These are phyloP conservation scores for Suillus subalutaceus DNA, from an alignment of 768 basidiomycete species.

Conservation along the genomic window DNA sequence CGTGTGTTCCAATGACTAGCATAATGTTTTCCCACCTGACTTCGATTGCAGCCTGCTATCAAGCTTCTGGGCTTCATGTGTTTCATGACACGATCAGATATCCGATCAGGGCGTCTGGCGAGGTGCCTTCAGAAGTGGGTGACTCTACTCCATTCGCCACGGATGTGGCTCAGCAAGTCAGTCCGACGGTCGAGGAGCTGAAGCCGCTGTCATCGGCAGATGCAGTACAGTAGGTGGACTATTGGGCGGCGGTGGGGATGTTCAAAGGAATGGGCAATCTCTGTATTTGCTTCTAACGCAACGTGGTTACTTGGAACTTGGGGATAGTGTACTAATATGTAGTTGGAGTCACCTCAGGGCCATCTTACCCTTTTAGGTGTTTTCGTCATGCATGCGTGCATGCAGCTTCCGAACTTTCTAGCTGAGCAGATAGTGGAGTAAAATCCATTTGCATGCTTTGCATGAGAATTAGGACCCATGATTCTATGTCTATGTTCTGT, in stretches of 20 bases:
- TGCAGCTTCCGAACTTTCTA: background rate
- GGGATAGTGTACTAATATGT: background rate
- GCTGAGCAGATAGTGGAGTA: constrained; percentile 1
- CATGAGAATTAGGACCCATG: background rate
- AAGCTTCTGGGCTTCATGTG: constrained; percentile 35
- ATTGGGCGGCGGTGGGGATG: constrained; percentile 38
- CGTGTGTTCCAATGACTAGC: constrained; percentile 45
- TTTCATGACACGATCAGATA: constrained; percentile 22
- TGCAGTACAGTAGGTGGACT: constrained; percentile 39
- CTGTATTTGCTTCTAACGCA: constrained; percentile 1
- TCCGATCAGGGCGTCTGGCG: background rate
- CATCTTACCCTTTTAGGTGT: constrained; percentile 2
- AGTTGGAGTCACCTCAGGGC: background rate
- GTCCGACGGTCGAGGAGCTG: constrained; percentile 36
- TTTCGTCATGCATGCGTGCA: background rate
- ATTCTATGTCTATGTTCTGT: background rate
- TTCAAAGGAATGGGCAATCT: constrained; percentile 10
- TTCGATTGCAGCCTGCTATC: constrained; percentile 34
- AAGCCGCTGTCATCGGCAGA: constrained; percentile 28
- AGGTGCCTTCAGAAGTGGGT: constrained; percentile 7
- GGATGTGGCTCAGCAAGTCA: constrained; percentile 31
- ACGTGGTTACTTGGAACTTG: constrained; percentile 1
- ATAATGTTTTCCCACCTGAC: constrained; percentile 36
- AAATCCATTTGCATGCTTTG: background rate
- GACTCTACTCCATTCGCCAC: constrained; percentile 26